Percentiles rank a stretch among this genome's conserved stretches.
Evolutionary conservation across 179 eudicot genomes (phyloP).

Genomic region (Gypsophila paniculata): DNA sequence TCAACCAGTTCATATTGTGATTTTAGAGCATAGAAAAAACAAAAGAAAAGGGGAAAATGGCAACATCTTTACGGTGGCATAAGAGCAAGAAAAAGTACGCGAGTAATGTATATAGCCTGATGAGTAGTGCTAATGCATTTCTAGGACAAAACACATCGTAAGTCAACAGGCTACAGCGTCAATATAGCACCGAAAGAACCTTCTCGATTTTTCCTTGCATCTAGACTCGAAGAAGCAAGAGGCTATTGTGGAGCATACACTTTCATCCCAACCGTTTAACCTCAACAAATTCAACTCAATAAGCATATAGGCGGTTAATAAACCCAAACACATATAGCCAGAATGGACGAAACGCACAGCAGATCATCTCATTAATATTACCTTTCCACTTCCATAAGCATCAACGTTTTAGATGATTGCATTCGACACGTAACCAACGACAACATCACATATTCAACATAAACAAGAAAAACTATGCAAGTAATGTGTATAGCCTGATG

Average conservation of each 20-base stretch:
- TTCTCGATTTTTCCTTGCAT: conserved; percentile 30
- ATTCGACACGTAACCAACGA: neutral
- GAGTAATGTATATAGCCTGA: conserved; percentile 14
- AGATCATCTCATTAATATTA: neutral
- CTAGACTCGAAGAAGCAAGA: conserved; percentile 27
- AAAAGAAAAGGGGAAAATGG: neutral
- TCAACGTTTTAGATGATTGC: neutral
- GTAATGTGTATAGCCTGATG: conserved; percentile 15
- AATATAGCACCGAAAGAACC: conserved; percentile 32
- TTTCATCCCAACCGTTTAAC: neutral
- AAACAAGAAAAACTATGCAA: neutral
- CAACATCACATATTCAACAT: too few species aligned
- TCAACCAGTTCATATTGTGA: too few species aligned
- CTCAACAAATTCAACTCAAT: neutral
- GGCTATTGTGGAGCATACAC: conserved; percentile 25
- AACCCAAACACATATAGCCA: neutral
- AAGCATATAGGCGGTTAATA: neutral
- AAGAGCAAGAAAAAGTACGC: neutral
- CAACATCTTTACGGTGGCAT: neutral
- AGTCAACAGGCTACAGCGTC: conserved; percentile 20
- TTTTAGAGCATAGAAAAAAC: too few species aligned
- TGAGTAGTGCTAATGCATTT: conserved; percentile 14
- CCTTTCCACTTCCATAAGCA: too few species aligned
- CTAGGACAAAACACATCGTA: conserved; percentile 14
- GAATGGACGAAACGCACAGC: neutral